Percentiles rank a stretch among this genome's conserved stretches.
Evolutionary conservation across 2,329 filamentous ascomycete species (phyloP).

Genomic region (Fusarium sublunatum): DNA sequence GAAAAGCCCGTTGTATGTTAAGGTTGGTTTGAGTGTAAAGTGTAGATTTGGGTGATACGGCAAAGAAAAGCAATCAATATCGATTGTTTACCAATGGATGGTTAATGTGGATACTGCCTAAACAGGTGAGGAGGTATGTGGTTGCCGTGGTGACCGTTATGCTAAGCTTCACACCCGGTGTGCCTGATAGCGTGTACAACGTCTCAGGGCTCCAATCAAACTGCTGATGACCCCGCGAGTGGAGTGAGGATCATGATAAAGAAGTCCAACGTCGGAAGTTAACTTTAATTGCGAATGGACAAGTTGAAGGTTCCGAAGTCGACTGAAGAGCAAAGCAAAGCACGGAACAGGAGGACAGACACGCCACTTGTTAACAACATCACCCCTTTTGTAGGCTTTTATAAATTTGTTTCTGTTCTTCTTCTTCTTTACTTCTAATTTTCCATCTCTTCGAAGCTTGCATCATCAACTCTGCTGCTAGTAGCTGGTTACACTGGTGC

Average conservation of each 20-base stretch:
- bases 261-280: conserved; percentile 33
- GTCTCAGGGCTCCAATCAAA: conserved; percentile 29
- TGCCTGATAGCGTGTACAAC: conserved; percentile 11
- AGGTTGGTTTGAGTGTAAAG: conserved; percentile 22
- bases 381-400: conserved; percentile 19
- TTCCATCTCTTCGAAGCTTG: not conserved
- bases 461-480: not conserved
- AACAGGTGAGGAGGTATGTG: conserved; percentile 41
- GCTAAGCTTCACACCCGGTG: conserved; percentile 16
- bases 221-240: conserved; percentile 38
- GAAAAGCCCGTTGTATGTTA: conserved; percentile 1
- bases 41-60: no score
- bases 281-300: conserved; percentile 27
- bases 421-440: not conserved
- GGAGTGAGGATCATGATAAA: conserved; percentile 43
- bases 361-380: conserved; percentile 37
- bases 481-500: not conserved
- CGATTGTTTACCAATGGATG: conserved; percentile 42
- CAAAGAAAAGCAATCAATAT: conserved; percentile 2
- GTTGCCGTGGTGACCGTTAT: not conserved
- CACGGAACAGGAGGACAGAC: conserved; percentile 18
- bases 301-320: conserved; percentile 32
- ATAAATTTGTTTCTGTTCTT: conserved; percentile 17
- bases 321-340: conserved; percentile 25
- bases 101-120: conserved; percentile 19